Base-by-base conservation (phyloP, 768 basidiomycete genomes). In the Boletus rex-veris region DNA sequence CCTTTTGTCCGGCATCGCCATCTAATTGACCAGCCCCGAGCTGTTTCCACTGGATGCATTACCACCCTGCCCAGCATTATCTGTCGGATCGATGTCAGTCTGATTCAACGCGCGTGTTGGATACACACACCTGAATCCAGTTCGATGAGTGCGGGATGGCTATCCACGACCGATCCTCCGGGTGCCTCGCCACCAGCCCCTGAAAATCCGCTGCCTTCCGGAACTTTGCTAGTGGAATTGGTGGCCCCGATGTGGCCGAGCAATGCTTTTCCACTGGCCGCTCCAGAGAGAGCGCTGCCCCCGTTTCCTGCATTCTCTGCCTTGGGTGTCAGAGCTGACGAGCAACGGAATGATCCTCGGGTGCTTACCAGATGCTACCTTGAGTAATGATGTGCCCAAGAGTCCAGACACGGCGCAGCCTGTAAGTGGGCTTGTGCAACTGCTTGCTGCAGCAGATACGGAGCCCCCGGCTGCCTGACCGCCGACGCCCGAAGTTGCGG, bases 51-150 rank as follows among this genome's bases (percentile, higher is more conserved):
- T 74, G 26, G 58, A 62, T 39, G 73, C 71, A 16, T 58, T 54
- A 37, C 74, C 75, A 12, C 67, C 73, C 19, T 63, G 44, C 21
- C 74, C 75, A 14, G 64, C 73, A 36, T 77, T 76, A 47, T 66
- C 78, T 80, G 58, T 52, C 0, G 24, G 26, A 15, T 36, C n/a
- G 26, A 18, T 9, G 38, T 50, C 37, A 51, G 19, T 39, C 11
- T 18, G 9, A 16, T 37, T 35, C 14, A 21, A 48, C 21, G 19
- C 3, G 30, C 7, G 11, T 36, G 14, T 16, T 28, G 5, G 11
- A 43, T 42, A 48, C 35, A 46, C 65, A 53, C 59, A 75, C 77
- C 64, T 47, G 73, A 73, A 31, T 61, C 52, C 15, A 75, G 16
- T 43, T 68, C 64, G 39, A 77, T 44, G 31, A 76, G 45, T 8